Evolutionary conservation across 257 asterid genomes (phyloP), one percentile per base, ranked within the genome.

Genomic region (Mentha longifolia): DNA sequence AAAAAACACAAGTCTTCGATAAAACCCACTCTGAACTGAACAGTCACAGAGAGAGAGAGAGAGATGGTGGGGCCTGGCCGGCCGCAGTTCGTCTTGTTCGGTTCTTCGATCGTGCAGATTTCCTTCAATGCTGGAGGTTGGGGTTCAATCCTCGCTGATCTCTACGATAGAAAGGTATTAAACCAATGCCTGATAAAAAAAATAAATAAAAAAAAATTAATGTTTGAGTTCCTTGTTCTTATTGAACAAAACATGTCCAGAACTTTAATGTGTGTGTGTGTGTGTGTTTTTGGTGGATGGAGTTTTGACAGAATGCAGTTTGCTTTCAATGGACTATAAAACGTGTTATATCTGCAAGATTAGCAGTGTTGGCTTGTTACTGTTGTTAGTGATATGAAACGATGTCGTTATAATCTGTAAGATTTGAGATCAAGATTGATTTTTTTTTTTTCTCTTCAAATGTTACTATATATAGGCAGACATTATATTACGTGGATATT

Each of bases 71-170:
- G 89, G 25, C 84, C 86, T 5, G 61, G 54, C 59, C 88, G 96
- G 66, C 93, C 91, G 0, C 77, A 76, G 76, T 78, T 91, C 19
- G 93, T 91, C 31, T 65, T 91, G 14, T 91, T 91, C 72, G 97
- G 97, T 42, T 89, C 97, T 17, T 91, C 97, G 33, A 84, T 91
- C 6, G 97, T 91, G 7, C 93, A 91, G 74, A 72, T 80, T 62
- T 76, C 89, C 73, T 79, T 63, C 68, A 73, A 59, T 62, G 61
- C 15, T 55, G 85, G 86, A 59, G 97, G 96, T 47, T 91, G 95
- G 95, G 97, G 89, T 17, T 83, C 97, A 4, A 79, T 80, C 65
- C 87, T 91, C 63, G 22, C 96, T 37, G 96, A 87, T 67, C 79
- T 91, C 70, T 91, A 91, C 70, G 83, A 84, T 65, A 83, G 92